Conservation (phyloP, 1,284 basidiomycete genomes). For the Leccinum subrobustum region DNA sequence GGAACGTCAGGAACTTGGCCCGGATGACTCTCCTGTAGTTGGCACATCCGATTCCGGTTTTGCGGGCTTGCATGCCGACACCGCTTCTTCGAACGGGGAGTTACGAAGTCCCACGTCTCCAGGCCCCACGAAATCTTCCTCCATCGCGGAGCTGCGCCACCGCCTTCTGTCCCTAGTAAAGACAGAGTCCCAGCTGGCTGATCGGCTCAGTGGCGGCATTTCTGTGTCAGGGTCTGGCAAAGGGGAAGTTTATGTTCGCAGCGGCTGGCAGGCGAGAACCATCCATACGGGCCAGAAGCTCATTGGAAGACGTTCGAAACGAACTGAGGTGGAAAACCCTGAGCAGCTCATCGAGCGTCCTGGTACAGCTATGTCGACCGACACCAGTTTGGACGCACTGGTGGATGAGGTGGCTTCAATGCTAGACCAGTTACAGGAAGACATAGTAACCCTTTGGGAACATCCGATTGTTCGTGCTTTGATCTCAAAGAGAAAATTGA, state of each 20-base stretch:
- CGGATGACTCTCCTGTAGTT: slow-evolving; percentile 22
- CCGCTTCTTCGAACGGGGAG: slow-evolving; percentile 15
- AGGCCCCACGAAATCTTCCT: slow-evolving; percentile 35
- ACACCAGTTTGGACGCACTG: slow-evolving; percentile 47
- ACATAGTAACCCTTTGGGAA: slow-evolving; percentile 67
- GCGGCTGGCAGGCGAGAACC: slow-evolving; percentile 72
- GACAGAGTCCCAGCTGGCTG: slow-evolving; percentile 61
- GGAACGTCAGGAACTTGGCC: slow-evolving; percentile 33
- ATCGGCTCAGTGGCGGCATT: slow-evolving; percentile 70
- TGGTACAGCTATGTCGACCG: slow-evolving; percentile 21
- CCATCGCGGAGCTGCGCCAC: slow-evolving; percentile 49
- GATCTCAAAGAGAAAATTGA: slow-evolving; percentile 65
- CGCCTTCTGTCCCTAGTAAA: slow-evolving; percentile 60
- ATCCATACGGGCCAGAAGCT: slow-evolving; percentile 46
- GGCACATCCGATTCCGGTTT: slow-evolving; percentile 18
- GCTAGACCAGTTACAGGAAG: slow-evolving; percentile 55
- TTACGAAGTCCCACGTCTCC: slow-evolving; percentile 23
- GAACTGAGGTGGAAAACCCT: slow-evolving; percentile 16
- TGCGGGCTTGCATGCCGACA: slow-evolving; percentile 6
- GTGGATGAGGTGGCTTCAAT: slow-evolving; percentile 60
- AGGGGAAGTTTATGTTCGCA: slow-evolving; percentile 72
- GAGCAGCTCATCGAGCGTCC: slow-evolving; percentile 25
- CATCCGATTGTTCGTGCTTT: slow-evolving; percentile 66
- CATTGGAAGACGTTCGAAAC: slow-evolving; percentile 27
- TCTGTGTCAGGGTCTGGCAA: slow-evolving; percentile 68